Percentiles rank a stretch among this genome's conserved stretches.
Conservation (phyloP, 768 basidiomycete species). For the Pleurotus platypus region DNA sequence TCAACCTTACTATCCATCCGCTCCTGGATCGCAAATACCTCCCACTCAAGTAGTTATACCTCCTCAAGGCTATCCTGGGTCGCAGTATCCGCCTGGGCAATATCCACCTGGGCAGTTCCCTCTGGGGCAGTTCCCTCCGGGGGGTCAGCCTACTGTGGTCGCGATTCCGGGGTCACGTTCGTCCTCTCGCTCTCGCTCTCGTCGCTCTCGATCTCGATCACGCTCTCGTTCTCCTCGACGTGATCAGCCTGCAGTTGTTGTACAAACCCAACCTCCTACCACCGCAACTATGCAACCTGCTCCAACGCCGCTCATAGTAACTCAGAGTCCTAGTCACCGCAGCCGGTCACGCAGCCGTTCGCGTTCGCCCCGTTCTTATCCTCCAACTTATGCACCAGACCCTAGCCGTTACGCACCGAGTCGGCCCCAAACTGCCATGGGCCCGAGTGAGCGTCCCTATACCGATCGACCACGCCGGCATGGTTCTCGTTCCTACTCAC, state of each 20-base stretch:
- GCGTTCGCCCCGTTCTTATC: slow-evolving; percentile 1
- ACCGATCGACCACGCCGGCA: background rate
- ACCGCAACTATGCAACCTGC: background rate
- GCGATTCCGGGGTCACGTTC: background rate
- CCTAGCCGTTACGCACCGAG: slow-evolving; percentile 1
- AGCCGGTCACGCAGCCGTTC: slow-evolving; percentile 10
- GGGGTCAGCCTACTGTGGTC: background rate
- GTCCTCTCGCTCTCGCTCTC: too few relatives aligned
- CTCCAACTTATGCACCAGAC: background rate
- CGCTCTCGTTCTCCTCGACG: slow-evolving; percentile 18
- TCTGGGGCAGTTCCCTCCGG: too few relatives aligned
- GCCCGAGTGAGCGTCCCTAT: background rate
- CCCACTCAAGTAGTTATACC: background rate
- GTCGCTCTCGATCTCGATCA: slow-evolving; percentile 17
- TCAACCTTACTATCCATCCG: background rate
- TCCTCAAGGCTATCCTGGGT: too few relatives aligned
- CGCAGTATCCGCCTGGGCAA: too few relatives aligned
- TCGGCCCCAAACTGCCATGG: slow-evolving; percentile 5
- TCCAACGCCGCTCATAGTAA: slow-evolving; percentile 10
- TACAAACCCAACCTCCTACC: slow-evolving; percentile 1
- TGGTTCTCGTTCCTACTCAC: background rate
- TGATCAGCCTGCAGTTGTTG: background rate
- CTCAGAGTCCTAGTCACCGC: background rate
- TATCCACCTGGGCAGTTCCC: too few relatives aligned
- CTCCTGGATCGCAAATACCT: background rate